These are phyloP conservation scores for Wilcoxina mikolae DNA, from an alignment of 495 filamentous ascomycete genomes.

Conservation along the genomic window DNA sequence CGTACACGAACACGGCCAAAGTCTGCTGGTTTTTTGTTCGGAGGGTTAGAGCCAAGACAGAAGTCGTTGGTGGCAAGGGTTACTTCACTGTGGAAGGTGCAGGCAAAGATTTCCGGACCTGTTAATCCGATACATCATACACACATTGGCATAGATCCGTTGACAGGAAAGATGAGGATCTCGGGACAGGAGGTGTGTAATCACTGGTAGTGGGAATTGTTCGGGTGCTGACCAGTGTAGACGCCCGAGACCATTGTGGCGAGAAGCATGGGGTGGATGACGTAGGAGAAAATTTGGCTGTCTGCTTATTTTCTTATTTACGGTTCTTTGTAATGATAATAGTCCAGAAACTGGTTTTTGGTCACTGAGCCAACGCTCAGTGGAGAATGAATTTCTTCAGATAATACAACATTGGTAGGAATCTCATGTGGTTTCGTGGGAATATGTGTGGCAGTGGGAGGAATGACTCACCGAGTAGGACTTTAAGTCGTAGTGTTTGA, in stretches of 20 bases:
- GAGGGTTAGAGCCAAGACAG: neutral
- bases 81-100: neutral
- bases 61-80: neutral
- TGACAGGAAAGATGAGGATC: neutral
- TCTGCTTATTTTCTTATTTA: too few relatives aligned
- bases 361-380: too few relatives aligned
- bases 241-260: neutral
- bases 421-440: too few relatives aligned
- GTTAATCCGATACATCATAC: neutral
- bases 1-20: neutral
- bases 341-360: too few relatives aligned
- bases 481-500: too few relatives aligned
- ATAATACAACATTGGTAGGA: too few relatives aligned
- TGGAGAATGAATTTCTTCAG: too few relatives aligned
- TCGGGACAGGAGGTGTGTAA: neutral
- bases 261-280: neutral
- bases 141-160: neutral
- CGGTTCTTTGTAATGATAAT: too few relatives aligned
- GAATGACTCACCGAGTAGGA: too few relatives aligned
- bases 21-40: neutral
- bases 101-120: neutral
- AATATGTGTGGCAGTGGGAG: too few relatives aligned
- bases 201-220: neutral
- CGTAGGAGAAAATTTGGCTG: too few relatives aligned
- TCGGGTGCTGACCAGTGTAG: neutral